Conservation (phyloP, 257 asterid species). For the Galeopsis tetrahit region DNA sequence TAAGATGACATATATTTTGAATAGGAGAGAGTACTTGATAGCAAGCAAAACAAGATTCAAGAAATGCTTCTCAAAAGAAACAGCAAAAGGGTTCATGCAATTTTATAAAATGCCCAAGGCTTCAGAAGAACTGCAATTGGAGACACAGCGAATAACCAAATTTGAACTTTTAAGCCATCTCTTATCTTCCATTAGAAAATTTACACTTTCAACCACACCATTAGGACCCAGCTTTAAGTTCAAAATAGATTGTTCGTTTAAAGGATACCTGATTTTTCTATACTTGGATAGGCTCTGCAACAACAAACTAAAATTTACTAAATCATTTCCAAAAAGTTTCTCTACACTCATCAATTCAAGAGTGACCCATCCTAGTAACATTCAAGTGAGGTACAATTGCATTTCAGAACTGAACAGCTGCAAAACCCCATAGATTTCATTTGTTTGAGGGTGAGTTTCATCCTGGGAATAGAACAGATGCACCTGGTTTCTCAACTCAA, state of each 20-base stretch:
- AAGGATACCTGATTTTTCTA: too few relatives aligned
- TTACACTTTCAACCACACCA: too few relatives aligned
- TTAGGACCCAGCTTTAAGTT: too few relatives aligned
- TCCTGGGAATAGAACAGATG: conserved; percentile 67
- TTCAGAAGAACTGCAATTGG: background rate
- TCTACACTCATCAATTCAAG: background rate
- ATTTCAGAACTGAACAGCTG: conserved; percentile 57
- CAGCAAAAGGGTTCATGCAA: background rate
- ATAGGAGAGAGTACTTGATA: too few relatives aligned
- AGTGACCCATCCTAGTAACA: background rate
- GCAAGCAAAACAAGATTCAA: background rate
- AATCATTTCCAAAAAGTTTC: background rate
- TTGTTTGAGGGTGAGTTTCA: conserved; percentile 47
- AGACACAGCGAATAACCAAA: too few relatives aligned
- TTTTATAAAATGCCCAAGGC: too few relatives aligned
- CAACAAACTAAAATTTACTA: too few relatives aligned
- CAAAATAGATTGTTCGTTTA: too few relatives aligned
- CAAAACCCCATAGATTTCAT: conserved; percentile 49
- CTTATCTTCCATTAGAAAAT: too few relatives aligned
- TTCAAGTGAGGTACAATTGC: conserved; percentile 22
- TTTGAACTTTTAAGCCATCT: background rate
- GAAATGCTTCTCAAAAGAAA: background rate
- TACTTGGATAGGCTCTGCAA: too few relatives aligned
- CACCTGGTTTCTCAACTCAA: conserved; percentile 59
- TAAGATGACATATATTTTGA: too few relatives aligned